These are phyloP conservation scores for Cyclotella choctawhatcheeana DNA, from an alignment of 108 stramenopile genomes.

Conservation along the genomic window DNA sequence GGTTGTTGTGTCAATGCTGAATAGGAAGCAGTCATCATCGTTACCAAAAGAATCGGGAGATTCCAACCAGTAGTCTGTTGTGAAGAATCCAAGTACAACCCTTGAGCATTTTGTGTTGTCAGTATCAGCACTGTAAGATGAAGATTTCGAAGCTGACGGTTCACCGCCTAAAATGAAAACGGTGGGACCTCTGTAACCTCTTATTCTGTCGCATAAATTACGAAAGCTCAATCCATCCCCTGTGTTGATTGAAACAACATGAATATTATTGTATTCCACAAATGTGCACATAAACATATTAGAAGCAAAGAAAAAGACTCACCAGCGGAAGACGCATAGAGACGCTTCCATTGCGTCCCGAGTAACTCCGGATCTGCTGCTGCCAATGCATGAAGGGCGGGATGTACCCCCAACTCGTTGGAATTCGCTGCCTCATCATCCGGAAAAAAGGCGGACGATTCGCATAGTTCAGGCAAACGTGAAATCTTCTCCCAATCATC, in stretches of 20 bases:
- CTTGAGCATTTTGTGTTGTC: background rate
- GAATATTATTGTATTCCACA: too few species aligned
- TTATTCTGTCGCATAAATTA: constrained; percentile 41
- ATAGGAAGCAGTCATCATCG: constrained; percentile 57
- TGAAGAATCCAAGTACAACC: constrained; percentile 61
- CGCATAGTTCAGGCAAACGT: constrained; percentile 46
- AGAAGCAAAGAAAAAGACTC: too few species aligned
- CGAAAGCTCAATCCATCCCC: constrained; percentile 64
- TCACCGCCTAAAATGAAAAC: constrained; percentile 48
- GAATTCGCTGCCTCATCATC: too few species aligned
- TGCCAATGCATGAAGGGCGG: constrained; percentile 29
- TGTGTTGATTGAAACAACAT: too few species aligned
- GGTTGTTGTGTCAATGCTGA: constrained; percentile 35
- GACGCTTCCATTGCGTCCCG: constrained; percentile 56
- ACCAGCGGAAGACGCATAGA: constrained; percentile 61
- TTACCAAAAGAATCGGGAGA: constrained; percentile 29
- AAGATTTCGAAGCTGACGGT: constrained; percentile 33
- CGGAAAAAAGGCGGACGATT: constrained; percentile 59
- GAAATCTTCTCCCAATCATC: constrained; percentile 51
- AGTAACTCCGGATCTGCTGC: constrained; percentile 59
- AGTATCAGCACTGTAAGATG: background rate
- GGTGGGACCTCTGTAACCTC: constrained; percentile 61
- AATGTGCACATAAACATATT: too few species aligned
- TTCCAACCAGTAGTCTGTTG: constrained; percentile 59
- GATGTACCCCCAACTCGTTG: constrained; percentile 13